Percentiles rank a stretch among this genome's conserved stretches.
Conservation (phyloP, 1,284 basidiomycete genomes). For the Thecaphora thlaspeos region DNA sequence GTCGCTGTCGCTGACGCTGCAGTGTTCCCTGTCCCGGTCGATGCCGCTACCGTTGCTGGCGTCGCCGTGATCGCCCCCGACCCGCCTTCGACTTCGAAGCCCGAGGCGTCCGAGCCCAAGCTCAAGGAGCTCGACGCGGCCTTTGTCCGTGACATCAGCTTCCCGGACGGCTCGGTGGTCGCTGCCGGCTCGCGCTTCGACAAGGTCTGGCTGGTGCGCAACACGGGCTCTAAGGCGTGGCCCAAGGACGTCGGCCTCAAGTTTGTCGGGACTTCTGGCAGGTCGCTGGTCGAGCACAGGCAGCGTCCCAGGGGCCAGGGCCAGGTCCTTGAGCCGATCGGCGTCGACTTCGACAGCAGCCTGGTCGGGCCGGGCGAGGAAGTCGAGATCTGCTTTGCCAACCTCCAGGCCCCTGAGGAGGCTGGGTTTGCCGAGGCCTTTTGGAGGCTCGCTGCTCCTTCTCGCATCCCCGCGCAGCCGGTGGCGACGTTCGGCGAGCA, state of each 20-base stretch:
- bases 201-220: constrained; percentile 74
- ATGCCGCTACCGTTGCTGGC: no score
- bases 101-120: background rate
- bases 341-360: constrained; percentile 61
- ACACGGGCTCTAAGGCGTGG: constrained; percentile 68
- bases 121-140: constrained; percentile 61
- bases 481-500: constrained; percentile 68
- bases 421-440: constrained; percentile 72
- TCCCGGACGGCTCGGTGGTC: constrained; percentile 73
- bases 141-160: constrained; percentile 70
- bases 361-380: constrained; percentile 64
- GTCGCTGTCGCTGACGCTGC: no score
- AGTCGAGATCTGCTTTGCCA: constrained; percentile 70
- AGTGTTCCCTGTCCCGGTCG: no score
- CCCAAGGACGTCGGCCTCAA: constrained; percentile 59
- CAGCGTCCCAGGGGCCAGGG: background rate
- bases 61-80: no score
- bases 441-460: constrained; percentile 69
- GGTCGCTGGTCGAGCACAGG: constrained; percentile 61
- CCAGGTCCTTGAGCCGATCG: constrained; percentile 30
- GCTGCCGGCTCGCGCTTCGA: constrained; percentile 79
- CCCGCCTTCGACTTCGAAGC: background rate
- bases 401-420: constrained; percentile 72
- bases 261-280: constrained; percentile 70
- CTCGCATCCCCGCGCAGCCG: constrained; percentile 49